phyloP scores from a whole-genome alignment of 257 asterid genomes.

The Misopates orontium region DNA sequence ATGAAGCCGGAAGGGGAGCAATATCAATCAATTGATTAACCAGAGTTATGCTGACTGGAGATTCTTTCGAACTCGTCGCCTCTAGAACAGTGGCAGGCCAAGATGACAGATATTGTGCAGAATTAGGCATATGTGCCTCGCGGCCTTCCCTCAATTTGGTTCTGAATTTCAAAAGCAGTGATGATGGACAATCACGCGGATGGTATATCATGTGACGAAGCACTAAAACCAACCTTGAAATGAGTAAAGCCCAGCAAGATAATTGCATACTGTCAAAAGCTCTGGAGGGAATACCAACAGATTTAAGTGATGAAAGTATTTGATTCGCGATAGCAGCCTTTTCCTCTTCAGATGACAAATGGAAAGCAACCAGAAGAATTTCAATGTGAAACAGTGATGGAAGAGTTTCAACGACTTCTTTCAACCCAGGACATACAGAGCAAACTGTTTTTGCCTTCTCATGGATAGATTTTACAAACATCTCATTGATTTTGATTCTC shows the following conservation, averaged over 20 bases:
- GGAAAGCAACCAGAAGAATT: constrained; percentile 76
- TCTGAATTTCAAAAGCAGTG: constrained; percentile 71
- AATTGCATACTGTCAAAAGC: constrained; percentile 52
- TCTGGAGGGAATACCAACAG: constrained; percentile 50
- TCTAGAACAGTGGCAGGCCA: constrained; percentile 74
- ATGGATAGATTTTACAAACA: constrained; percentile 49
- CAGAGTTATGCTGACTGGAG: constrained; percentile 46
- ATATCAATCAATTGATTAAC: constrained; percentile 79
- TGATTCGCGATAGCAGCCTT: constrained; percentile 54
- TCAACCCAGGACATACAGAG: constrained; percentile 50
- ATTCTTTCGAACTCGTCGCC: constrained; percentile 45
- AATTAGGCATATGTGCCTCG: constrained; percentile 37
- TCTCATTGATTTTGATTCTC: constrained; percentile 63
- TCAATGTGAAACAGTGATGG: constrained; percentile 88
- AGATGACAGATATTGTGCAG: constrained; percentile 50
- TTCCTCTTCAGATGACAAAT: constrained; percentile 77
- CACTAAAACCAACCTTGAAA: constrained; percentile 80
- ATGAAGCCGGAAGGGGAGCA: constrained; percentile 66
- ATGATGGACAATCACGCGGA: constrained; percentile 74
- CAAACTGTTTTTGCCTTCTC: constrained; percentile 58
- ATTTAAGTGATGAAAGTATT: constrained; percentile 53
- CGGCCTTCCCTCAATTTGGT: constrained; percentile 70
- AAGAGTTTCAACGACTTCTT: constrained; percentile 66
- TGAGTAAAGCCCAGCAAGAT: constrained; percentile 84
- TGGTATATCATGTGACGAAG: constrained; percentile 85